Evolutionary conservation across 495 filamentous ascomycete genomes (phyloP).

Genomic region (Ascodesmis nigricans): DNA sequence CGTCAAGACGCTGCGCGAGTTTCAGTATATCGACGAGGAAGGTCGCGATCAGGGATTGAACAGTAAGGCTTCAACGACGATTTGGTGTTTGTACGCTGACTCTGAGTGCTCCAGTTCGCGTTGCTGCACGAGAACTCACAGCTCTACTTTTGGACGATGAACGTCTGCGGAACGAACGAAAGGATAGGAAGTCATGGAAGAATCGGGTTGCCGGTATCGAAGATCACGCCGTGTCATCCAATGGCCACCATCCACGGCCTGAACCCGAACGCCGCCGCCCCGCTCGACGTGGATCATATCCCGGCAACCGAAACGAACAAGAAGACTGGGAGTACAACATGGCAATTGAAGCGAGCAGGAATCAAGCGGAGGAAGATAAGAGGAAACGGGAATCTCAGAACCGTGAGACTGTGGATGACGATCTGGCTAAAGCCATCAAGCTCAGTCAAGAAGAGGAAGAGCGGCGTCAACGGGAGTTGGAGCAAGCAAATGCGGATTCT

Average conservation of each 20-base stretch:
- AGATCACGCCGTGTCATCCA: conserved; percentile 35
- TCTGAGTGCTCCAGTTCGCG: conserved; percentile 44
- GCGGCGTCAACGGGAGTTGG: conserved; percentile 65
- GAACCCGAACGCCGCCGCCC: conserved; percentile 26
- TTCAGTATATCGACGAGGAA: conserved; percentile 88
- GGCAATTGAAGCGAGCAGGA: conserved; percentile 89
- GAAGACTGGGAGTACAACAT: conserved; percentile 84
- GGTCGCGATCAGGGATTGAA: conserved; percentile 87
- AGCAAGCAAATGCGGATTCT: conserved; percentile 65
- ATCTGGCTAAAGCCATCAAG: conserved; percentile 86
- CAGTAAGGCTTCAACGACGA: conserved; percentile 31
- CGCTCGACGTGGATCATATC: conserved; percentile 14
- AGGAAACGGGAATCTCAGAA: conserved; percentile 28
- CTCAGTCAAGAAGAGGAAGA: conserved; percentile 72
- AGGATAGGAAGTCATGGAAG: conserved; percentile 88
- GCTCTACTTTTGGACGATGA: conserved; percentile 91
- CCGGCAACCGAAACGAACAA: conserved; percentile 29
- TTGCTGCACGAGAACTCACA: conserved; percentile 90
- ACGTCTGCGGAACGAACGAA: conserved; percentile 70
- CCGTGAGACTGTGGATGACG: conserved; percentile 47
- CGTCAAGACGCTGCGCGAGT: conserved; percentile 95
- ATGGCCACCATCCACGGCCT: conserved; percentile 10
- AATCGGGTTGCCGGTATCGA: conserved; percentile 84
- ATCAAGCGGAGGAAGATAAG: conserved; percentile 82
- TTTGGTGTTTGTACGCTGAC: conserved; percentile 9